phyloP scores from a whole-genome alignment of 768 basidiomycete species.

The Xerocomellus intermedius region DNA sequence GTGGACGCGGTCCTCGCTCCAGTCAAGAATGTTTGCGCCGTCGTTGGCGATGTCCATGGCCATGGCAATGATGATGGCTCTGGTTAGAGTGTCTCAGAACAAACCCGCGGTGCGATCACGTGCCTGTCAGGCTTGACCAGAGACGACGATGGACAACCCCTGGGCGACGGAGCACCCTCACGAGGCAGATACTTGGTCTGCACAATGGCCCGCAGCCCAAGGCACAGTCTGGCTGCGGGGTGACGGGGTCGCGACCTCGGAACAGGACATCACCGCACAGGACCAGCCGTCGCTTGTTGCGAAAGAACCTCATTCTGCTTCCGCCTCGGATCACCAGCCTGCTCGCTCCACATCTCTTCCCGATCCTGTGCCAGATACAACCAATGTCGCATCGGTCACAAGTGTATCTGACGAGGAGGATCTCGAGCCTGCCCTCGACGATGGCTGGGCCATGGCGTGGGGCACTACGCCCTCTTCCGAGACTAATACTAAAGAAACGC shows the following conservation, averaged over 20 bases:
- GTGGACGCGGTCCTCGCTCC: slow-evolving; percentile 79
- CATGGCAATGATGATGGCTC: too few species aligned
- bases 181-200: not conserved
- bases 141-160: slow-evolving; percentile 62
- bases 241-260: not conserved
- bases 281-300: not conserved
- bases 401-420: not conserved
- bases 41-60: slow-evolving; percentile 30
- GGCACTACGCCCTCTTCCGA: slow-evolving; percentile 19
- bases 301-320: not conserved
- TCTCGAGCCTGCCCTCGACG: not conserved
- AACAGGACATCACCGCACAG: not conserved
- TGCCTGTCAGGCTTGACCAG: not conserved
- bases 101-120: too few species aligned
- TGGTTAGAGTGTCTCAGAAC: too few species aligned
- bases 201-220: slow-evolving; percentile 20
- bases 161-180: too few species aligned
- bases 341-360: not conserved
- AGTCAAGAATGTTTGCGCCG: slow-evolving; percentile 48
- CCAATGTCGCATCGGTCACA: slow-evolving; percentile 42
- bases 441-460: slow-evolving; percentile 47
- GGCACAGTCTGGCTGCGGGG: slow-evolving; percentile 42
- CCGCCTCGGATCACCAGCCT: not conserved
- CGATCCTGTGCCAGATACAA: slow-evolving; percentile 18
- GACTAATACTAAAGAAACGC: slow-evolving; percentile 18